Conservation (phyloP, 2,329 filamentous ascomycete genomes). For the Exophiala calicioides region DNA sequence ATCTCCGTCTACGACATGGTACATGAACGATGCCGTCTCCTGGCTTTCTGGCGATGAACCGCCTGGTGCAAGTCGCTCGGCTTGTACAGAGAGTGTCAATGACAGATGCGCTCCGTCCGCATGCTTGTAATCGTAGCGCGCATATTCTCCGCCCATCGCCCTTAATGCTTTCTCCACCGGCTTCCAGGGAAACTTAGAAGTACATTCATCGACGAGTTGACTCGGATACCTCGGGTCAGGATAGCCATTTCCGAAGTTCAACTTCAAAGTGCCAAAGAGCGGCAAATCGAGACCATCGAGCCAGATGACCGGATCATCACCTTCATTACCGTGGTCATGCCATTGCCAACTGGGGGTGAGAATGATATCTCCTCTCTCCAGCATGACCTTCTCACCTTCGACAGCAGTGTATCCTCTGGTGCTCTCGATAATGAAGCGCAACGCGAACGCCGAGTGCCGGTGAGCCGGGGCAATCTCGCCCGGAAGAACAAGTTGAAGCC, state of each 20-base stretch:
- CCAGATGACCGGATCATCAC: constrained; percentile 58
- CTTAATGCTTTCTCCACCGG: constrained; percentile 49
- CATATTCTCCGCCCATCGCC: no score
- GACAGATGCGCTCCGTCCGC: no score
- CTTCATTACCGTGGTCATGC: constrained; percentile 63
- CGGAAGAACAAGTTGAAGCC: constrained; percentile 59
- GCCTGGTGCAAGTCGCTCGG: no score
- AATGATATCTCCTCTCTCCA: constrained; percentile 57
- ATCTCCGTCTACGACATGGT: no score
- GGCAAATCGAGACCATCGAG: constrained; percentile 59
- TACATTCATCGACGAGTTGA: constrained; percentile 42
- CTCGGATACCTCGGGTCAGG: constrained; percentile 50
- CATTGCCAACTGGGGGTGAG: constrained; percentile 61
- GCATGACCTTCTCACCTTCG: constrained; percentile 54
- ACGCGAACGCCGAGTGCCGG: constrained; percentile 58
- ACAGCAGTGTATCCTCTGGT: constrained; percentile 59
- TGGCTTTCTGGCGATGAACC: no score
- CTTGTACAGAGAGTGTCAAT: no score
- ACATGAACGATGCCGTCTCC: no score
- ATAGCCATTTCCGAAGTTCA: constrained; percentile 58
- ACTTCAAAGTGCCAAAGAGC: constrained; percentile 51
- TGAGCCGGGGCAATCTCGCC: constrained; percentile 59
- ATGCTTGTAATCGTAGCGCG: no score
- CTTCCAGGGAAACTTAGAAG: constrained; percentile 53
- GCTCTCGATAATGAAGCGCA: constrained; percentile 61